Base-by-base conservation (phyloP, 805 yeast species). In the Tetrapisispora iriomotensis region DNA sequence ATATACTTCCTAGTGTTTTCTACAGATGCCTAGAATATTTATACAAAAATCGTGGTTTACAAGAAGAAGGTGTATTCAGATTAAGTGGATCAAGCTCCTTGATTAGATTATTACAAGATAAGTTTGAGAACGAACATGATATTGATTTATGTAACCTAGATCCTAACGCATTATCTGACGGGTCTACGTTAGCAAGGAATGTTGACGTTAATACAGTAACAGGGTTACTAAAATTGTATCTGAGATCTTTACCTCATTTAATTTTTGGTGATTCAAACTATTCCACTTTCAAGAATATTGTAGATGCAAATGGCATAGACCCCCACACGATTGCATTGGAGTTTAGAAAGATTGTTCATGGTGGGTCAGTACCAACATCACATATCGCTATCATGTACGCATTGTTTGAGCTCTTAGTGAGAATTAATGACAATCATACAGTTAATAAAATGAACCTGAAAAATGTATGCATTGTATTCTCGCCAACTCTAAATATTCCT, bases 1-100 rank as follows among this genome's bases (percentile, higher is more conserved):
- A 50, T 24, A 57, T 56, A 8, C 60, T 66, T 17, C 96, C 98
- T 1, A 76, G 86, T 30, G 77, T 90, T 6, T 74, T 85, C n/a
- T 82, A 65, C 49, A 65, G 94, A 44, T 86, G 95, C 53, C 53
- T 88, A 26, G 81, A 75, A 41, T 83, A 71, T 47, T 66, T 90
- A 37, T 69, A 71, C 35, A 70, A 67, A 29, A 72, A 79, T 21
- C 75, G 79, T 18, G 95, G 95, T 0, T 67, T 79, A 15, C 73
- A 74, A 45, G 92, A 84, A 58, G 95, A 87, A 52, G 98, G 98
- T 12, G 73, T 90, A 3, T 92, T 92, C 65, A 70, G 98, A 45
- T 66, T 87, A 42, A 83, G 88, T 60, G 96, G 96, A 4, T 84
- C 94, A 29, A 82, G 87, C 41, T 71, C 86, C 1, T 71, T 79